Percentiles rank a stretch among this genome's conserved stretches.
Conservation (phyloP, 768 basidiomycete species). For the Daedalea quercina region DNA sequence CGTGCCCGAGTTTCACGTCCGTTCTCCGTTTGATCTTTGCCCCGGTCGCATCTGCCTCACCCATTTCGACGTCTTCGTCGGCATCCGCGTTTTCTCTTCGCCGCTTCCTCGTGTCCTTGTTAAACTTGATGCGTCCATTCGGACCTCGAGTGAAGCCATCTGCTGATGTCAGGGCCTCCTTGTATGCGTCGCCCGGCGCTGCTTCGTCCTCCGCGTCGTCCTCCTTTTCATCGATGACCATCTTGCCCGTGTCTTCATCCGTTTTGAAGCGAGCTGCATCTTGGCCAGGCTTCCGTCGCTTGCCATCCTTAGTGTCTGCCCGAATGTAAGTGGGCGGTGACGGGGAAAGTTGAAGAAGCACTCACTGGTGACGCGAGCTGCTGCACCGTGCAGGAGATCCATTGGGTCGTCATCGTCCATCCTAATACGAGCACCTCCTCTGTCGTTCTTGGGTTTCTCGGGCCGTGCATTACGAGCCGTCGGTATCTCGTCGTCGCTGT, state of each 20-base stretch:
- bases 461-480: conserved; percentile 28
- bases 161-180: conserved; percentile 72
- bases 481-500: conserved; percentile 49
- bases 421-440: conserved; percentile 57
- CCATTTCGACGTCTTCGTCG: conserved; percentile 68
- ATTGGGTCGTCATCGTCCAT: conserved; percentile 91
- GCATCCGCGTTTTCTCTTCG: conserved; percentile 56
- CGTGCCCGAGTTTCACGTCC: conserved; percentile 63
- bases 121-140: conserved; percentile 86
- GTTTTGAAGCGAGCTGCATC: conserved; percentile 84
- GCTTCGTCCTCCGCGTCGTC: conserved; percentile 34
- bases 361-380: conserved; percentile 65
- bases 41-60: conserved; percentile 48
- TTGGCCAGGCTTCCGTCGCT: conserved; percentile 75
- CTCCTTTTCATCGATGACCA: conserved; percentile 62
- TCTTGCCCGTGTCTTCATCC: conserved; percentile 75
- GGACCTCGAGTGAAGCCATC: conserved; percentile 87
- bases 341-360: conserved; percentile 5
- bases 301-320: conserved; percentile 31
- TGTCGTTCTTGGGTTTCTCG: conserved; percentile 30
- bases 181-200: conserved; percentile 71
- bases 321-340: neutral
- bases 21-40: conserved; percentile 45
- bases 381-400: conserved; percentile 84
- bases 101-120: conserved; percentile 95